These are phyloP conservation scores for Lasiodiplodia sp. DNA, from an alignment of 2,329 filamentous ascomycete genomes.

Conservation along the genomic window DNA sequence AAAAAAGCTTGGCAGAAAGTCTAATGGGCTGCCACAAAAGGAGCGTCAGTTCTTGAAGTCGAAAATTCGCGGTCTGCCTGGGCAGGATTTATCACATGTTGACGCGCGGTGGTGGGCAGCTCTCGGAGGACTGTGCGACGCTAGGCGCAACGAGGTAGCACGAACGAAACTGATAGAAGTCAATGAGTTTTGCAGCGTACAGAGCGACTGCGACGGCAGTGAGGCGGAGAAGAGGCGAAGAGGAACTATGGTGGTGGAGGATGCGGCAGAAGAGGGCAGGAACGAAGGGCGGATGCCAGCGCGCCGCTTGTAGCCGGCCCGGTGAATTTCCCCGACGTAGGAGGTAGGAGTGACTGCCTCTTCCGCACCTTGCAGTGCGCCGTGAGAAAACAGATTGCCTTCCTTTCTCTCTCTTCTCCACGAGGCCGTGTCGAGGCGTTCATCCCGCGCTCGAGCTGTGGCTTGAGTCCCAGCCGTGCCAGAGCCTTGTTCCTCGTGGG, in stretches of 20 bases:
- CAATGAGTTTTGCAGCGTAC: neutral
- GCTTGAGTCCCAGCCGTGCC: neutral
- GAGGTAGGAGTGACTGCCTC: neutral
- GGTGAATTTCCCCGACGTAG: neutral
- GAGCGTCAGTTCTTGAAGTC: neutral
- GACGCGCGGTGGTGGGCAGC: neutral
- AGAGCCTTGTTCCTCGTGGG: neutral
- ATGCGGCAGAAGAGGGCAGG: neutral
- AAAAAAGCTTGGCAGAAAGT: constrained; percentile 17
- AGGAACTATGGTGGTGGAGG: neutral
- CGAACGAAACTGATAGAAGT: neutral
- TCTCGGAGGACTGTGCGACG: neutral
- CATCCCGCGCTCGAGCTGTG: too few species aligned
- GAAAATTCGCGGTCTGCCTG: neutral
- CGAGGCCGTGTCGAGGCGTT: neutral
- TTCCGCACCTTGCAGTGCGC: neutral
- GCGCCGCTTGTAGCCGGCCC: neutral
- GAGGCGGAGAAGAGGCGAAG: neutral
- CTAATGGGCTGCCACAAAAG: neutral
- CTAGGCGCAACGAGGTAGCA: neutral
- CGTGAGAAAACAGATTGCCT: neutral
- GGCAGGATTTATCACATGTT: neutral
- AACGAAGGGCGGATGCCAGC: neutral
- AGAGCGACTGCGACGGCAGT: neutral
- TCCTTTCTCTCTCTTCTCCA: neutral